A percentile compares a stretch with the other conserved stretches of the same genome.
These are phyloP conservation scores for Lecanicillium sp. DNA, from an alignment of 2,329 filamentous ascomycete genomes.

Conservation along the genomic window DNA sequence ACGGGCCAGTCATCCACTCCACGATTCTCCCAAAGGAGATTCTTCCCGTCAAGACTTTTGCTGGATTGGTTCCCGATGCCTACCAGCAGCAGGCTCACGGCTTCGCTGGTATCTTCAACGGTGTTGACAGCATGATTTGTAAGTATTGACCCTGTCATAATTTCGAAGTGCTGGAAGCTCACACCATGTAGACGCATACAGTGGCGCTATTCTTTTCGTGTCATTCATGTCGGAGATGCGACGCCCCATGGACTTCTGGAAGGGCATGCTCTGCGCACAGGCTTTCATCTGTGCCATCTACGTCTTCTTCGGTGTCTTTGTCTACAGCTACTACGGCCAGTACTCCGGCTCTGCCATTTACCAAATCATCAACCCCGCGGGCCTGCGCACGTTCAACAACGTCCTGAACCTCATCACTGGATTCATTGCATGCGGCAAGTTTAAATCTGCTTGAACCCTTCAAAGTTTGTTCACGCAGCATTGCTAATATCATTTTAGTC, in stretches of 20 bases:
- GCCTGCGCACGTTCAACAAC: constrained; percentile 38
- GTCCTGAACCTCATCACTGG: constrained; percentile 35
- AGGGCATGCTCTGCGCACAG: constrained; percentile 33
- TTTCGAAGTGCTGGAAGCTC: neutral
- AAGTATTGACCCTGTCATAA: constrained; percentile 25
- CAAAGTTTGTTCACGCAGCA: too few species aligned
- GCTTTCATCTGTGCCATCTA: constrained; percentile 34
- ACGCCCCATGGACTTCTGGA: constrained; percentile 38
- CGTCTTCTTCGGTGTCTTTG: constrained; percentile 35
- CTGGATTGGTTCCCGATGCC: constrained; percentile 10
- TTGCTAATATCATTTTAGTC: constrained; percentile 14
- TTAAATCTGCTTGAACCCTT: constrained; percentile 4
- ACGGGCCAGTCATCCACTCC: constrained; percentile 3
- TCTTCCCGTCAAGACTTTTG: constrained; percentile 7
- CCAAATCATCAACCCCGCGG: constrained; percentile 35
- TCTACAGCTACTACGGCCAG: constrained; percentile 42
- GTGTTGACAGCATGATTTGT: constrained; percentile 15
- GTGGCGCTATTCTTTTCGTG: constrained; percentile 50
- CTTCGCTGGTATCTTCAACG: constrained; percentile 14
- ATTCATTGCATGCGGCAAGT: constrained; percentile 32
- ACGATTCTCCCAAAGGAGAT: constrained; percentile 11
- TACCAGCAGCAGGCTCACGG: constrained; percentile 13
- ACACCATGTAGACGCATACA: constrained; percentile 37
- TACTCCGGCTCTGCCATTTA: constrained; percentile 38
- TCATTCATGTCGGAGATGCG: constrained; percentile 49